Base-by-base conservation (phyloP, 306 rosid genomes). In the Sesbania bispinosa region DNA sequence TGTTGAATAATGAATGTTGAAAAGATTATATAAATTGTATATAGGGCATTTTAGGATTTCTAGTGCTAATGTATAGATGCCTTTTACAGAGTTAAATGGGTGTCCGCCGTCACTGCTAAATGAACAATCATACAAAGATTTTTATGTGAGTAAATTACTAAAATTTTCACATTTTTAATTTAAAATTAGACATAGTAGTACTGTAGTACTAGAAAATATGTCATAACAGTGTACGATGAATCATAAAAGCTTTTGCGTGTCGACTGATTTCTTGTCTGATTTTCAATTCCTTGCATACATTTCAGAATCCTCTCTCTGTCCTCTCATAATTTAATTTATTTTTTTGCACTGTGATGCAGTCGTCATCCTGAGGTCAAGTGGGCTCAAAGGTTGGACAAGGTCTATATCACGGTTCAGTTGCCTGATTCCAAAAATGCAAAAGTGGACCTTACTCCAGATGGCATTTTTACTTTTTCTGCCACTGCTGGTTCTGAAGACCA, bases 361-460 rank as follows among this genome's bases (percentile, higher is more conserved):
- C 99, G 93, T 85, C 96, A 85, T 88, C 99, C 99, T 2, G 99
- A 95, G 78, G 86, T 95, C 67, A 95, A 91, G 88, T 95, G 99
- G 99, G 96, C 99, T 75, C 92, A 95, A 84, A 89, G 99, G 79
- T 83, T 18, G 21, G 97, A 92, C 85, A 89, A 88, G 88, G 96
- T 95, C 62, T 95, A 77, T 75, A 36, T 95, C 71, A 95, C 97
- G 0, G 97, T 95, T 46, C 87, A 58, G 50, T 84, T 95, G 61
- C 84, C 99, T 2, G 99, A 95, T 80, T 84, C 99, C 0, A 91
- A 89, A 76, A 74, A 88, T 66, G 86, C 96, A 0, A 86, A 89
- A 85, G 96, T 95, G 62, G 88, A 92, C 73, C 97, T 95, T 41
- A 86, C 90, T 11, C 99, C 96, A 0, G 96, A 88, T 14, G 97